These are phyloP conservation scores for Leccinum imitatum DNA, from an alignment of 768 basidiomycete genomes.

Conservation along the genomic window DNA sequence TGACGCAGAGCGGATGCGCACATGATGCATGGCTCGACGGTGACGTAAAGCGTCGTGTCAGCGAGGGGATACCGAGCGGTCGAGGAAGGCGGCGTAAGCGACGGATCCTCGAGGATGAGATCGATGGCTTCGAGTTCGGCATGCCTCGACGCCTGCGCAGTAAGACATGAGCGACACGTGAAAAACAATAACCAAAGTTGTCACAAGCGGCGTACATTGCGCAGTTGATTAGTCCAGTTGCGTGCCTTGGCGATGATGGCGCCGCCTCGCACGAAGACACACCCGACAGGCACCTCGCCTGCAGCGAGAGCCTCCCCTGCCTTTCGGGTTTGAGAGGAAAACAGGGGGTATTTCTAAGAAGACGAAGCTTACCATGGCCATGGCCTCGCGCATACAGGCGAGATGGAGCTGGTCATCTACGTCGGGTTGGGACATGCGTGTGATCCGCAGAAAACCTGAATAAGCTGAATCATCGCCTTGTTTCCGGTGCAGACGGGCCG, in stretches of 20 bases:
- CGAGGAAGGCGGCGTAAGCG: constrained; percentile 48
- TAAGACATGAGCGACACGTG: not conserved
- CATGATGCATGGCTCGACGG: constrained; percentile 99
- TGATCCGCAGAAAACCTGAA: not conserved
- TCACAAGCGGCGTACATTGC: constrained; percentile 62
- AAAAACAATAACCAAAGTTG: not conserved
- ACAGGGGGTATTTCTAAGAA: not conserved
- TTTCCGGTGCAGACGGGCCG: constrained; percentile 8
- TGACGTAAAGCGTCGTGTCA: constrained; percentile 89
- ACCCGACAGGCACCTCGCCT: constrained; percentile 94
- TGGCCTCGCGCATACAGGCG: constrained; percentile 82
- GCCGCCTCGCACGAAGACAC: constrained; percentile 86
- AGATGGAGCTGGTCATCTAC: constrained; percentile 33
- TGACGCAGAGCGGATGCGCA: constrained; percentile 95
- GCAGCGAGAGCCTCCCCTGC: constrained; percentile 84
- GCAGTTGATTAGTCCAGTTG: constrained; percentile 92
- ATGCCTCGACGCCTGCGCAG: constrained; percentile 83
- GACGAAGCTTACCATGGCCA: constrained; percentile 63
- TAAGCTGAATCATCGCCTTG: not conserved
- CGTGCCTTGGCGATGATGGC: constrained; percentile 79
- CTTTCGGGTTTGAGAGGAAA: constrained; percentile 37
- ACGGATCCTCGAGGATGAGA: constrained; percentile 64
- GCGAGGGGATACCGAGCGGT: constrained; percentile 61
- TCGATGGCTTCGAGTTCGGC: constrained; percentile 98
- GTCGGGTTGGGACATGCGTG: not conserved